These are phyloP conservation scores for Melaleuca quinquenervia DNA, from an alignment of 345 rosid genomes.

Conservation along the genomic window DNA sequence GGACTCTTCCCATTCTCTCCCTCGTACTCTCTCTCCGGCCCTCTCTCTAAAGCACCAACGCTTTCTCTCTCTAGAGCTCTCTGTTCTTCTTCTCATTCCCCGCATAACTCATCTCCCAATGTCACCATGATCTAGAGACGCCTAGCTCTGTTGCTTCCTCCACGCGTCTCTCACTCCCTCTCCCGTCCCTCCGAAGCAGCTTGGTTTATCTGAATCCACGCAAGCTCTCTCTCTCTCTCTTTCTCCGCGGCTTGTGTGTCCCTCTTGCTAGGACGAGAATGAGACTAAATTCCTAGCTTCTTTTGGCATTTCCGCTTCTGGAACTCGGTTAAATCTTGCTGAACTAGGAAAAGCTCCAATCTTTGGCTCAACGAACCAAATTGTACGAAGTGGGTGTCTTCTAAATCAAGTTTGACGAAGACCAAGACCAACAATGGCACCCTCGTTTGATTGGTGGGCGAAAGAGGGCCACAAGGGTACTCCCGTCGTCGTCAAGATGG, in stretches of 20 bases:
- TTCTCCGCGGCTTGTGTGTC: neutral
- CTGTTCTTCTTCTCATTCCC: neutral
- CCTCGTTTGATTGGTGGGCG: conserved; percentile 77
- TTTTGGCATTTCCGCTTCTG: neutral
- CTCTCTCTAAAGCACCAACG: neutral
- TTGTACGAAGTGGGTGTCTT: neutral
- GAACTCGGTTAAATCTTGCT: neutral
- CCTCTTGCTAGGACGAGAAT: conserved; percentile 16
- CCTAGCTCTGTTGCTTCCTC: conserved; percentile 5
- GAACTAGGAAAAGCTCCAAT: neutral
- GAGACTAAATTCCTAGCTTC: conserved; percentile 22
- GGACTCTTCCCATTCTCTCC: neutral
- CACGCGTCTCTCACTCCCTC: conserved; percentile 28
- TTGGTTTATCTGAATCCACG: neutral
- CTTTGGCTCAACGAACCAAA: neutral
- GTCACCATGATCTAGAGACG: conserved; percentile 18
- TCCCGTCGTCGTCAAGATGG: conserved; percentile 96
- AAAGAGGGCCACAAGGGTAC: conserved; percentile 72
- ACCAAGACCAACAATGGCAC: conserved; percentile 37
- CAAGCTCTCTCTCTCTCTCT: neutral
- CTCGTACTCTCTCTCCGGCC: neutral
- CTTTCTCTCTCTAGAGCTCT: neutral
- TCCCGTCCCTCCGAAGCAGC: neutral
- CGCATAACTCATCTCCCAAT: conserved; percentile 6
- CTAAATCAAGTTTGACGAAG: neutral